Base-by-base conservation (phyloP, 1,284 basidiomycete species). In the Apiotrichum montevideense region DNA sequence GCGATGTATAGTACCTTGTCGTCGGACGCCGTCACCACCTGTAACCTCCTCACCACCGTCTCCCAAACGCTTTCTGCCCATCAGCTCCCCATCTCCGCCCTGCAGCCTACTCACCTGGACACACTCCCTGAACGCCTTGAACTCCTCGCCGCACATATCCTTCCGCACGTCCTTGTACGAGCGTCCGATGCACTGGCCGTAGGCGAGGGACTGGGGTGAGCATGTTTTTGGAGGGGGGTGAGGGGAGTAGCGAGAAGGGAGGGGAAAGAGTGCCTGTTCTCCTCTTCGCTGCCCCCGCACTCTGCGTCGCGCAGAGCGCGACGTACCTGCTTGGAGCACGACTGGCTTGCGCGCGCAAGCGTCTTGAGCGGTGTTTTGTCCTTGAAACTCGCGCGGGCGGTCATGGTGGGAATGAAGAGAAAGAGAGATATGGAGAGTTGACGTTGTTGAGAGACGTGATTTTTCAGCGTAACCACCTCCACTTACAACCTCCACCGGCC, bases 141-240 rank as follows among this genome's bases (percentile, higher is more conserved):
- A 79, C 63, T 79, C 78, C 6, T 63, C 61, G 21, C 68, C 68
- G 55, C 78, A 79, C 77, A 79, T 78, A 35, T 70, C 73, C 45
- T 72, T 72, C 14, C 69, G 68, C 6, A 78, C 77, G 21, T 79
- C 78, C 42, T 72, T 65, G 58, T 79, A 79, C 21, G 65, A 62
- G 8, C 63, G 64, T 35, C 77, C 75, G 40, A 79, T 72, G 60
- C 78, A 79, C 59, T 74, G 67, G 40, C 78, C 78, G 61, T 79
- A 79, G 6, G 69, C 73, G 1, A 74, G 44, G 0, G 76, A 76
- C 78, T 79, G 65, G 10, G n/a, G 29, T 29, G 29, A 29, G 29
- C 29, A 29, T 29, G 29, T 29, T 3, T 3, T 29, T 29, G 29
- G 29, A 29, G 29, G 29, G 29, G 29, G 29, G 29, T 29, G 29